These are phyloP conservation scores for Arthrobotrys musiformis DNA, from an alignment of 2,329 filamentous ascomycete genomes.

Conservation along the genomic window DNA sequence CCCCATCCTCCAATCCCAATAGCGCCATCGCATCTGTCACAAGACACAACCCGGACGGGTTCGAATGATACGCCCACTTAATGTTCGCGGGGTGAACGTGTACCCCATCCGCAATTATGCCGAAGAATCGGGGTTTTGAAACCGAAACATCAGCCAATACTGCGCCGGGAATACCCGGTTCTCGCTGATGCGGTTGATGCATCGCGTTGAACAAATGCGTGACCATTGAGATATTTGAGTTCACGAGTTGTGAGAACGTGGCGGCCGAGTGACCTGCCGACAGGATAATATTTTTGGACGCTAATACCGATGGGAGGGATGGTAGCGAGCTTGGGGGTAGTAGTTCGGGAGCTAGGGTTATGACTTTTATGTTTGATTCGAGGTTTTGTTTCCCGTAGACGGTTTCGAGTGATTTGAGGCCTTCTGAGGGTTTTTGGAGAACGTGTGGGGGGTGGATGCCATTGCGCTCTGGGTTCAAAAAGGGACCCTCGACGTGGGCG, in stretches of 20 bases:
- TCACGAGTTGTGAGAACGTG: constrained; percentile 77
- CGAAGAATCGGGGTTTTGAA: constrained; percentile 77
- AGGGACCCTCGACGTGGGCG: constrained; percentile 90
- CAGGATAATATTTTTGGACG: constrained; percentile 73
- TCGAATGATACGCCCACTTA: constrained; percentile 87
- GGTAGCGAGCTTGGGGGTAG: constrained; percentile 71
- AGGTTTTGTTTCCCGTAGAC: constrained; percentile 81
- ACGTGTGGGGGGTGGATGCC: constrained; percentile 84
- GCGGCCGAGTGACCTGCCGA: constrained; percentile 89
- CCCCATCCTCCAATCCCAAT: constrained; percentile 82
- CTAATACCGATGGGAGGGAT: constrained; percentile 74
- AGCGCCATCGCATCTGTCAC: constrained; percentile 94
- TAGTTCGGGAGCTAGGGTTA: constrained; percentile 86
- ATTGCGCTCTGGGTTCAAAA: constrained; percentile 83
- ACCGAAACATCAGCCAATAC: constrained; percentile 74
- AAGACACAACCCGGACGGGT: constrained; percentile 84
- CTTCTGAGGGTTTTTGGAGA: constrained; percentile 71
- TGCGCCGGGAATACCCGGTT: constrained; percentile 89
- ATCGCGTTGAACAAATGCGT: constrained; percentile 96
- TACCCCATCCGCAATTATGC: constrained; percentile 89
- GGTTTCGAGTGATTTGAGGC: constrained; percentile 73
- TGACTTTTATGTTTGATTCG: constrained; percentile 73
- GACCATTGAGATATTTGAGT: constrained; percentile 84
- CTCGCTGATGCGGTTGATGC: constrained; percentile 87
- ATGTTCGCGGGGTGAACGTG: constrained; percentile 88